Percentiles rank a stretch among this genome's conserved stretches.
Conservation (phyloP, 768 basidiomycete genomes). For the Calocybe indica region DNA sequence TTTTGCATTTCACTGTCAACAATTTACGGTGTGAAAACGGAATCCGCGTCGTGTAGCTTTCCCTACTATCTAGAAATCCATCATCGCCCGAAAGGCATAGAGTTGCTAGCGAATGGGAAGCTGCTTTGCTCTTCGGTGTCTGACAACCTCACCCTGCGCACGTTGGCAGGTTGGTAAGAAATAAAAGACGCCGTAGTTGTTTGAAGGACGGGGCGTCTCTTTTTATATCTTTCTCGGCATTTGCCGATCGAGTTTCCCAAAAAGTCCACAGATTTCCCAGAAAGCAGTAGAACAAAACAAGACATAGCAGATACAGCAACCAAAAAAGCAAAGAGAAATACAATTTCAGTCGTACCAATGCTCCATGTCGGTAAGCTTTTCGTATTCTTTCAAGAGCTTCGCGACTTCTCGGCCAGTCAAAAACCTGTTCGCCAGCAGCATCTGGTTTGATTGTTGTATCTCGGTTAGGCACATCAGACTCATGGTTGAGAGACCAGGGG, state of each 20-base stretch:
- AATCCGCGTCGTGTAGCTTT: constrained; percentile 40
- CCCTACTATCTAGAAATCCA: constrained; percentile 75
- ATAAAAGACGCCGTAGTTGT: too few species aligned
- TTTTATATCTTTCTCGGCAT: constrained; percentile 3
- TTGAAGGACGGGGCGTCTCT: too few species aligned
- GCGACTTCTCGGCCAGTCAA: constrained; percentile 45
- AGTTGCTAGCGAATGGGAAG: constrained; percentile 77
- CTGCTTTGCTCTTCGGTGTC: constrained; percentile 15
- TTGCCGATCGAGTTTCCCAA: constrained; percentile 7
- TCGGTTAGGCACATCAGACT: not conserved
- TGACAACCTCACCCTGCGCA: too few species aligned
- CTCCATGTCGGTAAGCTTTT: constrained; percentile 43
- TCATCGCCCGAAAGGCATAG: constrained; percentile 54
- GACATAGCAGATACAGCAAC: not conserved
- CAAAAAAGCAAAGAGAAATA: not conserved
- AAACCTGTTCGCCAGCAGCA: constrained; percentile 49
- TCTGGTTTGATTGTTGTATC: constrained; percentile 25
- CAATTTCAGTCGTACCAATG: constrained; percentile 28
- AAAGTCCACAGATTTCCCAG: not conserved
- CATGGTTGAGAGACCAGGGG: not conserved
- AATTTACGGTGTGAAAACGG: not conserved
- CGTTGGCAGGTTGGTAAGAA: too few species aligned
- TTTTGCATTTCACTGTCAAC: not conserved
- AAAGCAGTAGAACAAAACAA: too few species aligned
- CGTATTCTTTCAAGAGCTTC: constrained; percentile 47